phyloP scores from a whole-genome alignment of 768 basidiomycete genomes.

The Coprinopsis sp. region DNA sequence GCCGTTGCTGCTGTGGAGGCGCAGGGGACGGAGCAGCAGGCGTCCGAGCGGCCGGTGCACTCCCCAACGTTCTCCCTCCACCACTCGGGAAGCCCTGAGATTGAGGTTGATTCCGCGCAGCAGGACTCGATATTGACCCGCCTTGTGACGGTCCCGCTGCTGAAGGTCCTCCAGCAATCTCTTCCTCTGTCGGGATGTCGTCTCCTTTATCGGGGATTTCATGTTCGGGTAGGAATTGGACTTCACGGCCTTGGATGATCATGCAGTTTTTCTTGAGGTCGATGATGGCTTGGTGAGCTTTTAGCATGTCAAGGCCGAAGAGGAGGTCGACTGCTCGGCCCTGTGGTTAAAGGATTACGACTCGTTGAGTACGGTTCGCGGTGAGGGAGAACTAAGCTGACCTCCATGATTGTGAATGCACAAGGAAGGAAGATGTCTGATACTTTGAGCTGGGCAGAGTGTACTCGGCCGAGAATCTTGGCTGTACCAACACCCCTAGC shows the following conservation, averaged over 20 bases:
- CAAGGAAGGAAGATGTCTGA: slow-evolving; percentile 82
- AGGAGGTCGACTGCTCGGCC: slow-evolving; percentile 92
- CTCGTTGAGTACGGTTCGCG: neutral
- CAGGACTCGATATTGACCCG: neutral
- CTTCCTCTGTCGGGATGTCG: slow-evolving; percentile 19
- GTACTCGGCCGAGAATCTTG: slow-evolving; percentile 88
- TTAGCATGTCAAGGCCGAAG: slow-evolving; percentile 98
- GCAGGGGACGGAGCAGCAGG: no score
- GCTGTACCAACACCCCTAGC: slow-evolving; percentile 94
- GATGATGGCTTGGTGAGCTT: slow-evolving; percentile 93
- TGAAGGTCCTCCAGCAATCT: slow-evolving; percentile 17
- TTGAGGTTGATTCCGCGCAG: slow-evolving; percentile 12
- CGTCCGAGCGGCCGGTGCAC: slow-evolving; percentile 27
- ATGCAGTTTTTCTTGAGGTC: slow-evolving; percentile 87
- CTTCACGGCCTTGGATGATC: slow-evolving; percentile 87
- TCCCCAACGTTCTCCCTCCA: slow-evolving; percentile 56
- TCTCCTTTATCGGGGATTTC: slow-evolving; percentile 84
- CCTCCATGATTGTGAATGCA: slow-evolving; percentile 95
- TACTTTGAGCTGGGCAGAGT: slow-evolving; percentile 88
- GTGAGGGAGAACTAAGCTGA: slow-evolving; percentile 21
- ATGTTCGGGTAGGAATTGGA: slow-evolving; percentile 88
- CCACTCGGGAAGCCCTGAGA: slow-evolving; percentile 53
- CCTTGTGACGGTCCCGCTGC: slow-evolving; percentile 9
- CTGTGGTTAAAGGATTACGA: slow-evolving; percentile 33
- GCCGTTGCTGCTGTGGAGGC: no score